Base-by-base conservation (phyloP, 345 rosid genomes). In the Euphorbia lathyris region DNA sequence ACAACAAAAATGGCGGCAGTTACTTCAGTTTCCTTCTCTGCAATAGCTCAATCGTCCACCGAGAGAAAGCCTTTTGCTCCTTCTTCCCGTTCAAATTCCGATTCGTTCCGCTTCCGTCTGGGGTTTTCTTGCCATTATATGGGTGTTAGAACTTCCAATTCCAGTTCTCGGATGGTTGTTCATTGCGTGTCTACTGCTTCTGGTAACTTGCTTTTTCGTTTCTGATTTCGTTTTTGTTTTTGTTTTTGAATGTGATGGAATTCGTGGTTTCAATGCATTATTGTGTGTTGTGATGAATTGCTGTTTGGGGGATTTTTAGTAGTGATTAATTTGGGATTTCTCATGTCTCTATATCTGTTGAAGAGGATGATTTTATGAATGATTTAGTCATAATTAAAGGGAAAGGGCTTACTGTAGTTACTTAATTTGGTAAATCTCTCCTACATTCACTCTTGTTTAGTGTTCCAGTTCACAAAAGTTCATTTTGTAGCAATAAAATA, bases 1-100 rank as follows among this genome's bases (percentile, higher is more conserved):
- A n/a, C n/a, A n/a, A n/a, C n/a, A n/a, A 0, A 0, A 76, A 87
- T 88, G 91, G 97, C 97, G 67, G 82, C 94, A 22, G 81, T 86
- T 50, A 74, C 88, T 78, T 88, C 90, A 14, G 76, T 91, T 32
- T 90, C 93, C n/a, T 88, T 89, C 68, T 71, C 95, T 48, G 87
- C 95, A 7, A 68, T 94, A 14, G 78, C 81, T 52, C 88, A 82
- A 57, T 72, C 90, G 11, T 58, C 74, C n/a, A 40, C 65, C 13
- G 80, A 83, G 7, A 74, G 83, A 20, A 81, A 81, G 70, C 51
- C 63, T 67, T 79, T 77, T 43, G 65, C 80, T 48, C 83, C 81
- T 47, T 29, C 76, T 65, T 63, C 80, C 38, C 69, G 80, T 42
- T 81, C 91, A 34, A 79, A 62, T 81, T 76, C 71, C 67, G 79